Evolutionary conservation across 2,329 filamentous ascomycete species (phyloP).

Genomic region (Aspergillus pseudoviridinutans): DNA sequence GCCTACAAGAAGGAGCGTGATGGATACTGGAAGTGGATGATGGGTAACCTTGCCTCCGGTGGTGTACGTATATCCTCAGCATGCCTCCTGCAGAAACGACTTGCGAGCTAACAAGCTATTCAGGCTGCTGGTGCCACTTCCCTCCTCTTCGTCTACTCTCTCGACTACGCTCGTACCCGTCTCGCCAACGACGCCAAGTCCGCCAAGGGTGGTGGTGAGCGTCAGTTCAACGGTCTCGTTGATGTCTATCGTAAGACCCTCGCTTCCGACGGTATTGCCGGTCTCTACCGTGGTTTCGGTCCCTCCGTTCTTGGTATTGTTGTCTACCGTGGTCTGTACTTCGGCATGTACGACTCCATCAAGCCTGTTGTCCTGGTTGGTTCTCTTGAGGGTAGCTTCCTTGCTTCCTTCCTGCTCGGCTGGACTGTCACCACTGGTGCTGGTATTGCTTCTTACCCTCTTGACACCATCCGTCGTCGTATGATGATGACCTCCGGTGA

Average conservation of each 20-base stretch:
- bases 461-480: conserved; percentile 99
- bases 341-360: conserved; percentile 99
- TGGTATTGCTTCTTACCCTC: conserved; percentile 99
- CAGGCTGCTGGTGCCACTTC: conserved; percentile 98
- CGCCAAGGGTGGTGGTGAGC: conserved; percentile 89
- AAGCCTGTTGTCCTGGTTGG: conserved; percentile 97
- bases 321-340: conserved; percentile 99
- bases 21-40: conserved; percentile 98
- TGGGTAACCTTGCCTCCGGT: conserved; percentile 98
- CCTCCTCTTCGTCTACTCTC: conserved; percentile 99
- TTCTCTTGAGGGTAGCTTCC: conserved; percentile 93
- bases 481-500: conserved; percentile 99
- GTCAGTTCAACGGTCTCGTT: conserved; percentile 99
- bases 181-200: conserved; percentile 99
- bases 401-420: conserved; percentile 97
- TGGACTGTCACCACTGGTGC: conserved; percentile 99
- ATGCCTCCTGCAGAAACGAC: conserved; percentile 5
- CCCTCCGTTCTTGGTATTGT: conserved; percentile 98
- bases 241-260: conserved; percentile 99
- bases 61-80: conserved; percentile 67
- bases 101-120: conserved; percentile 1
- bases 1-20: conserved; percentile 99
- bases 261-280: conserved; percentile 94
- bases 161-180: conserved; percentile 99
- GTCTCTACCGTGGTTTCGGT: conserved; percentile 99